A percentile compares a stretch with the other conserved stretches of the same genome.
phyloP scores from a whole-genome alignment of 306 rosid genomes.

The Gillenia trifoliata region DNA sequence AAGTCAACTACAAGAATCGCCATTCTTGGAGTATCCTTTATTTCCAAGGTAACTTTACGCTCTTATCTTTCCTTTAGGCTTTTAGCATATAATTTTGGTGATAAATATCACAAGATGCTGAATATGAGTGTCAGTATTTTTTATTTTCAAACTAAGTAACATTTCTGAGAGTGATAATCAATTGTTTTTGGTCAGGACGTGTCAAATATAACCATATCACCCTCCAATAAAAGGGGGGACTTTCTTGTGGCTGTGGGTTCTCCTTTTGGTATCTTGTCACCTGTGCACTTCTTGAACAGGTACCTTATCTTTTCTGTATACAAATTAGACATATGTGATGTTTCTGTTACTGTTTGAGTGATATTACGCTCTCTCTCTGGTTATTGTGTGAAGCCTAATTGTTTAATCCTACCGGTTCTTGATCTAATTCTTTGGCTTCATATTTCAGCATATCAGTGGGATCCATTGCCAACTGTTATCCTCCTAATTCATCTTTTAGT shows the following conservation, averaged over 20 bases:
- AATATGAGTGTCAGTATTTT: constrained; percentile 7
- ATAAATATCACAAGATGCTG: constrained; percentile 9
- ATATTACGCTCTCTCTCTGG: neutral
- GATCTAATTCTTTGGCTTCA: constrained; percentile 33
- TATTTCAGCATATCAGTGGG: constrained; percentile 79
- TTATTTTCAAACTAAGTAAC: constrained; percentile 6
- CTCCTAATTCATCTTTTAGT: constrained; percentile 53
- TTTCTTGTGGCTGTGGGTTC: constrained; percentile 86
- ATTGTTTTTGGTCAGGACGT: constrained; percentile 40
- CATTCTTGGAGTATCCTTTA: constrained; percentile 64
- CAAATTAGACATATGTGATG: neutral
- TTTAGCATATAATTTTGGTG: constrained; percentile 8
- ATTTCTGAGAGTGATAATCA: constrained; percentile 23
- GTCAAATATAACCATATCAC: constrained; percentile 44
- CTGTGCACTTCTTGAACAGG: constrained; percentile 92
- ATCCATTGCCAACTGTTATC: constrained; percentile 77
- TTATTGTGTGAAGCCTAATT: neutral
- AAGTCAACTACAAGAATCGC: constrained; percentile 72
- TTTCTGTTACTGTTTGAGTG: neutral
- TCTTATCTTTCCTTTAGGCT: constrained; percentile 14
- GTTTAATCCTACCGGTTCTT: constrained; percentile 8
- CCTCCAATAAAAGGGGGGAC: constrained; percentile 66
- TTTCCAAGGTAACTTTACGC: constrained; percentile 46
- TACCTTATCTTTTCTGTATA: constrained; percentile 16
- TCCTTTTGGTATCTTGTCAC: constrained; percentile 93